A percentile compares a stretch with the other conserved stretches of the same genome.
Conservation (phyloP, 768 basidiomycete species). For the Mycena galopus region DNA sequence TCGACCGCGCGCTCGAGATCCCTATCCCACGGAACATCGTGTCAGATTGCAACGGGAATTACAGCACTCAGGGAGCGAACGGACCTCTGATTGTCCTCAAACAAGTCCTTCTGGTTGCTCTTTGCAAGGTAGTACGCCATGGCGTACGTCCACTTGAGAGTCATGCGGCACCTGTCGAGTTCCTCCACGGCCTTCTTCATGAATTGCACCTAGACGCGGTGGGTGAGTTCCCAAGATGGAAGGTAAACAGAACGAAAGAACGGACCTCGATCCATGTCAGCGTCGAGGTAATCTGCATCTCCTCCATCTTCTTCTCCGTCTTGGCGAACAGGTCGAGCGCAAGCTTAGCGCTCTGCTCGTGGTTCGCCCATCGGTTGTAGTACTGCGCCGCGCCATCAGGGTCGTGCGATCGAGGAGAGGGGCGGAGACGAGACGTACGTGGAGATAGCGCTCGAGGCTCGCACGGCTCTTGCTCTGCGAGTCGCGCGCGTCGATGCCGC, state of each 20-base stretch:
- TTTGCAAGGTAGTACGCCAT: constrained; percentile 97
- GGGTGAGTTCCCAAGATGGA: constrained; percentile 1
- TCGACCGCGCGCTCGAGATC: constrained; percentile 97
- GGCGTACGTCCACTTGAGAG: constrained; percentile 99
- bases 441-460: constrained; percentile 94
- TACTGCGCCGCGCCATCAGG: constrained; percentile 66
- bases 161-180: constrained; percentile 90
- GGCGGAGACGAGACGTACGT: constrained; percentile 67
- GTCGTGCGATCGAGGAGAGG: not conserved
- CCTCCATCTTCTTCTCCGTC: constrained; percentile 99
- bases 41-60: not conserved
- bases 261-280: constrained; percentile 96
- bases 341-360: constrained; percentile 98
- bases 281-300: constrained; percentile 94
- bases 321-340: constrained; percentile 92
- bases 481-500: constrained; percentile 89
- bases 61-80: constrained; percentile 31
- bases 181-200: constrained; percentile 98
- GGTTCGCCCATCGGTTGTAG: constrained; percentile 99
- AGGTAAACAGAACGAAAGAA: not conserved
- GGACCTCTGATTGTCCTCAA: constrained; percentile 96
- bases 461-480: constrained; percentile 91
- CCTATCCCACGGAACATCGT: constrained; percentile 51
- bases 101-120: constrained; percentile 94
- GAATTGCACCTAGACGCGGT: constrained; percentile 72